Evolutionary conservation across 257 asterid genomes (phyloP).

Genomic region (Fraxinus quadrangulata): DNA sequence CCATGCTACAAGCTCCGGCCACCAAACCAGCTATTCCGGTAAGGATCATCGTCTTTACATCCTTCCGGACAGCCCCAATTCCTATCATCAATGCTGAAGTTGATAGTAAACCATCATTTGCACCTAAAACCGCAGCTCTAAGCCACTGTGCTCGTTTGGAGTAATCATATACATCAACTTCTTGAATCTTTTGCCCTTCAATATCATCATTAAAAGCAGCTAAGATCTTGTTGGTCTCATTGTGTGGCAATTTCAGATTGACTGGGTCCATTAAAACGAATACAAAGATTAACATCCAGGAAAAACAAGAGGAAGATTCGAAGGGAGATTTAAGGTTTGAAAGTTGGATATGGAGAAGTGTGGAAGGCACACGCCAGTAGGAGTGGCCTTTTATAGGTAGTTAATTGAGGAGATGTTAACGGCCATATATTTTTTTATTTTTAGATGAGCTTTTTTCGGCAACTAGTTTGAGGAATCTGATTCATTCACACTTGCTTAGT

Average conservation of each 20-base stretch:
- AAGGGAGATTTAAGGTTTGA: background rate
- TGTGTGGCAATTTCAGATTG: constrained; percentile 18
- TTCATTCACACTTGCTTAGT: constrained; percentile 38
- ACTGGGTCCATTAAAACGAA: constrained; percentile 26
- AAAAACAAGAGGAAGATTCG: background rate
- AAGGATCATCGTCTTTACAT: constrained; percentile 57
- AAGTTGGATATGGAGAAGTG: constrained; percentile 35
- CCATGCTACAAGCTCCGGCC: constrained; percentile 86
- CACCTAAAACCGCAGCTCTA: constrained; percentile 69
- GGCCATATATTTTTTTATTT: background rate
- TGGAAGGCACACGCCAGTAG: constrained; percentile 54
- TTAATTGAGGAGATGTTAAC: background rate
- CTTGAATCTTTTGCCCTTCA: constrained; percentile 32
- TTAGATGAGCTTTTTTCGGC: constrained; percentile 1
- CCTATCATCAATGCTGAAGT: constrained; percentile 79
- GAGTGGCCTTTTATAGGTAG: constrained; percentile 34
- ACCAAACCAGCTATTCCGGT: constrained; percentile 62
- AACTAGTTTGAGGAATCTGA: constrained; percentile 31
- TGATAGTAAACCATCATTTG: constrained; percentile 70
- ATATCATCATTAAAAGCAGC: constrained; percentile 31
- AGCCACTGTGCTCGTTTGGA: constrained; percentile 74
- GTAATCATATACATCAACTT: constrained; percentile 41
- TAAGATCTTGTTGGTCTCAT: constrained; percentile 6
- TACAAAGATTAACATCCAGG: too few relatives aligned
- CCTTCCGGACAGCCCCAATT: constrained; percentile 57